A percentile compares a stretch with the other conserved stretches of the same genome.
phyloP scores from a whole-genome alignment of 1,284 basidiomycete species.

The Sanghuangporus baumii region DNA sequence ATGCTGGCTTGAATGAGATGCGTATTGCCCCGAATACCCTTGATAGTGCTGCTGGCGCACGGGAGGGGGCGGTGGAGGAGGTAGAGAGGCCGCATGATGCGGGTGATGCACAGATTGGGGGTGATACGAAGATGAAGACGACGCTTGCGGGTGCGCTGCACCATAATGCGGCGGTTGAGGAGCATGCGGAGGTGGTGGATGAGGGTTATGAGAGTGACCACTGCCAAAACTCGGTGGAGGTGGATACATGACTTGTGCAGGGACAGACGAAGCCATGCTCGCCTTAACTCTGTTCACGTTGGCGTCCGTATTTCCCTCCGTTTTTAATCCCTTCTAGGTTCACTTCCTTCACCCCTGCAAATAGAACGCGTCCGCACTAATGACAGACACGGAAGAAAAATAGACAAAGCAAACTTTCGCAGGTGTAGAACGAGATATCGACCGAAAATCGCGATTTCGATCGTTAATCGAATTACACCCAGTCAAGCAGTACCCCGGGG shows the following conservation, averaged over 20 bases:
- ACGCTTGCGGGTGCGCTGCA: background rate
- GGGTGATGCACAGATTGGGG: slow-evolving; percentile 18
- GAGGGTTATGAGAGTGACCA: slow-evolving; percentile 1
- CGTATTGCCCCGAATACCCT: slow-evolving; percentile 23
- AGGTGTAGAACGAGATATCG: background rate
- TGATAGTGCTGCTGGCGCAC: slow-evolving; percentile 32
- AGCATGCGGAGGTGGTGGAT: background rate
- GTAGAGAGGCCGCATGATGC: slow-evolving; percentile 26
- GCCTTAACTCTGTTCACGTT: background rate
- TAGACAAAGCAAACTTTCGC: background rate
- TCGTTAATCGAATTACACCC: background rate
- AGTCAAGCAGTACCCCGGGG: background rate
- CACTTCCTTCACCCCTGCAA: background rate
- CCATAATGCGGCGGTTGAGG: slow-evolving; percentile 5
- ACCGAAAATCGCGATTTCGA: background rate
- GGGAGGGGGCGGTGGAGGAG: slow-evolving; percentile 33
- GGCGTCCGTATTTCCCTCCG: background rate
- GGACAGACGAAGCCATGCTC: slow-evolving; percentile 12
- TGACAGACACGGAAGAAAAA: background rate
- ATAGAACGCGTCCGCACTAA: background rate
- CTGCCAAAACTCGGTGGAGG: slow-evolving; percentile 1
- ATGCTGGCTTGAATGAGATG: slow-evolving; percentile 18
- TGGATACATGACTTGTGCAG: slow-evolving; percentile 13
- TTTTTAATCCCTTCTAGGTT: background rate
- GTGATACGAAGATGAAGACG: background rate